phyloP scores from a whole-genome alignment of 495 filamentous ascomycete genomes.

The Penicillium salamii region DNA sequence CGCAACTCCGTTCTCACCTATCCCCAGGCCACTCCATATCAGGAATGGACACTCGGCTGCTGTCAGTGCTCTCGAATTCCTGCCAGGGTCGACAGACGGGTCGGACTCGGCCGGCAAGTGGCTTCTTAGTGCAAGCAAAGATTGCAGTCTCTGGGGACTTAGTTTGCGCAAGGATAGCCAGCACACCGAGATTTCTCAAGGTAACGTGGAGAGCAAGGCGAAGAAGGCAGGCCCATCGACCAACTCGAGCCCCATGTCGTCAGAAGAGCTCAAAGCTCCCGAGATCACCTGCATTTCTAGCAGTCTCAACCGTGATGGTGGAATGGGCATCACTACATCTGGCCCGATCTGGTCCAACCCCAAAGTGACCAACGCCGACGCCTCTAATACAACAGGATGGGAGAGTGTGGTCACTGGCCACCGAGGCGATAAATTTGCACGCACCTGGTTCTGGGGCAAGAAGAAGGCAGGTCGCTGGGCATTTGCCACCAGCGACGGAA shows the following conservation, averaged over 20 bases:
- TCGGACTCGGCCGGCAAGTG: slow-evolving; percentile 89
- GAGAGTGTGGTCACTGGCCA: slow-evolving; percentile 97
- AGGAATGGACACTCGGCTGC: slow-evolving; percentile 85
- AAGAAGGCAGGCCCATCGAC: slow-evolving; percentile 72
- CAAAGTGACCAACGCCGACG: slow-evolving; percentile 51
- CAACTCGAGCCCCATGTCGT: slow-evolving; percentile 32
- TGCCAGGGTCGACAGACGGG: slow-evolving; percentile 82
- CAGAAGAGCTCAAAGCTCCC: slow-evolving; percentile 81
- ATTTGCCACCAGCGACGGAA: slow-evolving; percentile 81
- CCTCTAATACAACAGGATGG: slow-evolving; percentile 80
- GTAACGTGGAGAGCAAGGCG: slow-evolving; percentile 73
- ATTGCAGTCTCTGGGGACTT: slow-evolving; percentile 91
- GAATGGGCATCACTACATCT: slow-evolving; percentile 74
- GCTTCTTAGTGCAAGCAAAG: slow-evolving; percentile 83
- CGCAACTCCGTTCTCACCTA: slow-evolving; percentile 76
- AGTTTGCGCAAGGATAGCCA: slow-evolving; percentile 93
- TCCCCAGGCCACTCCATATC: slow-evolving; percentile 78
- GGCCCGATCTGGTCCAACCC: slow-evolving; percentile 76
- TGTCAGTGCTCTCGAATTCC: slow-evolving; percentile 73
- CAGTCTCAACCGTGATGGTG: slow-evolving; percentile 88
- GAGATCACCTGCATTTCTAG: slow-evolving; percentile 87
- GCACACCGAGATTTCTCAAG: slow-evolving; percentile 89
- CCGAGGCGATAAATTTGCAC: slow-evolving; percentile 73
- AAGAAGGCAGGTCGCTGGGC: slow-evolving; percentile 91
- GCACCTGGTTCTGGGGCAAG: slow-evolving; percentile 97